Percentiles rank a stretch among this genome's conserved stretches.
These are phyloP conservation scores for Camellia granthamiana DNA, from an alignment of 148 eudicot genomes.

Conservation along the genomic window DNA sequence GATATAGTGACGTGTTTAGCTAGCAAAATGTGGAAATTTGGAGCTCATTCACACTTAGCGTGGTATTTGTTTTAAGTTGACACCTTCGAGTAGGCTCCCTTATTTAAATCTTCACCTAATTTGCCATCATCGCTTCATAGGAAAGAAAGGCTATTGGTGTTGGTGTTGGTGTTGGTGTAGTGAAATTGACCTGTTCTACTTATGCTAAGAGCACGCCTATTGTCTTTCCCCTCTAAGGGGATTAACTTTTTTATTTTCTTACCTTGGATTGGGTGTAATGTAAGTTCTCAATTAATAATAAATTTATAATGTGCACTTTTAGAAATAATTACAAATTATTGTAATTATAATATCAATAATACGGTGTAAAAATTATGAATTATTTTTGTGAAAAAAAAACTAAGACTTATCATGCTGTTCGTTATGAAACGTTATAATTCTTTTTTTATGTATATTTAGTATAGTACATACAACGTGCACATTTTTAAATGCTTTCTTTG, in stretches of 20 bases:
- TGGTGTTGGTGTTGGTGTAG: slow-evolving; percentile 4
- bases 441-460: too few species aligned
- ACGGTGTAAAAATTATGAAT: too few species aligned
- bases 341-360: too few species aligned
- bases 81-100: not conserved
- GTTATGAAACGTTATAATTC: too few species aligned
- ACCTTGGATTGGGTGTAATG: not conserved
- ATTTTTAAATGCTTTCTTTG: too few species aligned
- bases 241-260: not conserved
- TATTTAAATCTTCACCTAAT: not conserved
- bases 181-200: slow-evolving; percentile 11
- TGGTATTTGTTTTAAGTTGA: not conserved
- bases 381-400: too few species aligned
- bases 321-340: too few species aligned
- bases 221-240: not conserved
- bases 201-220: too few species aligned
- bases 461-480: too few species aligned
- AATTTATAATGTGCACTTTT: too few species aligned
- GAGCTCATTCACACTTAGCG: not conserved
- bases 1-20: too few species aligned
- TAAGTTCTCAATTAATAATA: not conserved
- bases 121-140: not conserved
- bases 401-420: too few species aligned
- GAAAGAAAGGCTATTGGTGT: not conserved
- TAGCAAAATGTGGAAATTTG: not conserved